A percentile compares a stretch with the other conserved stretches of the same genome.
phyloP scores from a whole-genome alignment of 345 rosid species.

The Eucalyptus brandiana region DNA sequence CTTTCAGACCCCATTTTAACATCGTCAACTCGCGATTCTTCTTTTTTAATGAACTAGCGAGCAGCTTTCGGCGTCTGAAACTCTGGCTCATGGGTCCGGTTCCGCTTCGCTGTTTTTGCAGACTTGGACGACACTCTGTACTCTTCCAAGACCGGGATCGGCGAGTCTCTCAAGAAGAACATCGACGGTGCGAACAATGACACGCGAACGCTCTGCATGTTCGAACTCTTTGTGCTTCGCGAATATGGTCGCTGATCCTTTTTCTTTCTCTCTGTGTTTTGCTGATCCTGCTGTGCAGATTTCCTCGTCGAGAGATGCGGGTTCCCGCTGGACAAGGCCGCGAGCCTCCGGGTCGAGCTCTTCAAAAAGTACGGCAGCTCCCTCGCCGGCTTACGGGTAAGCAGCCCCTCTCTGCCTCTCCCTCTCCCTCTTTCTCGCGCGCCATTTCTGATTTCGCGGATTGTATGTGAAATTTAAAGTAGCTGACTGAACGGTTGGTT shows the following conservation, averaged over 20 bases:
- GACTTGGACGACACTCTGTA: conserved; percentile 97
- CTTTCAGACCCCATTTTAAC: too few species aligned
- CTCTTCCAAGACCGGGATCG: conserved; percentile 58
- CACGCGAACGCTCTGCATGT: not conserved
- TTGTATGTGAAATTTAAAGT: not conserved
- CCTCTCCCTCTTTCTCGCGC: not conserved
- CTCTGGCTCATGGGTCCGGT: not conserved
- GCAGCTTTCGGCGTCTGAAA: not conserved
- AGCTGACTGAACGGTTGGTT: not conserved
- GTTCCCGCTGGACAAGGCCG: conserved; percentile 42
- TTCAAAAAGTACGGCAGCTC: conserved; percentile 87
- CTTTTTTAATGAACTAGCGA: too few species aligned
- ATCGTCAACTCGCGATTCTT: not conserved
- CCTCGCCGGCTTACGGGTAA: conserved; percentile 88
- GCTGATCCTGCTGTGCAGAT: conserved; percentile 8
- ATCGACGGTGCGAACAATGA: conserved; percentile 41
- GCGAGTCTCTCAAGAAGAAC: conserved; percentile 58
- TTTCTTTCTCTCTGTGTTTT: not conserved
- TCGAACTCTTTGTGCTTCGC: not conserved
- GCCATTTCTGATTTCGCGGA: not conserved
- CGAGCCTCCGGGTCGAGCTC: conserved; percentile 58
- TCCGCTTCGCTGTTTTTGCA: conserved; percentile 1
- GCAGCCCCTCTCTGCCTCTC: not conserved
- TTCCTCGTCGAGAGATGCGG: conserved; percentile 74
- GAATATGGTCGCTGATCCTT: not conserved